Percentiles rank a stretch among this genome's conserved stretches.
Conservation (phyloP, 2,329 filamentous ascomycete species). For the Sporothrix variecibatus region DNA sequence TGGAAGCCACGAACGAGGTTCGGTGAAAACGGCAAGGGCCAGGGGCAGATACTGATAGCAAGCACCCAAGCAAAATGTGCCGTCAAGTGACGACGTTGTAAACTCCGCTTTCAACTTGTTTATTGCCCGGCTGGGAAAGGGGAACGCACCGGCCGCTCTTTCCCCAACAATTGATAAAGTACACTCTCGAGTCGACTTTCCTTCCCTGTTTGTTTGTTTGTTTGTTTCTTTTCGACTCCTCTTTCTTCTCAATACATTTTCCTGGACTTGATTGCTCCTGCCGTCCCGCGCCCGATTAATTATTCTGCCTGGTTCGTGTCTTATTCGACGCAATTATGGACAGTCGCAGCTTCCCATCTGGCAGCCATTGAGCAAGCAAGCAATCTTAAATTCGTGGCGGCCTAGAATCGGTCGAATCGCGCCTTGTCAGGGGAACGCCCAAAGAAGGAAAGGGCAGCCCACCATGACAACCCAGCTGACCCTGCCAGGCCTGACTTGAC, state of each 20-base stretch:
- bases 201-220: not conserved
- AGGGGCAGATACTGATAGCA: not conserved
- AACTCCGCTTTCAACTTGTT: not conserved
- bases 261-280: not conserved
- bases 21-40: slow-evolving; percentile 2
- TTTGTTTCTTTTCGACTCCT: not conserved
- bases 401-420: not conserved
- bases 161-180: not conserved
- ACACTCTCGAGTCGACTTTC: not conserved
- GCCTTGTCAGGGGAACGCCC: slow-evolving; percentile 3
- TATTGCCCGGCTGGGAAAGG: slow-evolving; percentile 8
- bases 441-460: not conserved
- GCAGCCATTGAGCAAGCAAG: not conserved
- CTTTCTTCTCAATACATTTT: no score
- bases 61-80: not conserved
- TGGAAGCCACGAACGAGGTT: not conserved
- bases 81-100: not conserved
- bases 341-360: not conserved
- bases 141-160: not conserved
- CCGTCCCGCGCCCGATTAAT: slow-evolving; percentile 13
- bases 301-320: slow-evolving; percentile 4
- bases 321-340: not conserved
- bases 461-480: not conserved
- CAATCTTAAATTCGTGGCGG: slow-evolving; percentile 8
- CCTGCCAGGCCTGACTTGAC: not conserved